phyloP scores from a whole-genome alignment of 2,329 filamentous ascomycete genomes.

The Daldinia sp. region DNA sequence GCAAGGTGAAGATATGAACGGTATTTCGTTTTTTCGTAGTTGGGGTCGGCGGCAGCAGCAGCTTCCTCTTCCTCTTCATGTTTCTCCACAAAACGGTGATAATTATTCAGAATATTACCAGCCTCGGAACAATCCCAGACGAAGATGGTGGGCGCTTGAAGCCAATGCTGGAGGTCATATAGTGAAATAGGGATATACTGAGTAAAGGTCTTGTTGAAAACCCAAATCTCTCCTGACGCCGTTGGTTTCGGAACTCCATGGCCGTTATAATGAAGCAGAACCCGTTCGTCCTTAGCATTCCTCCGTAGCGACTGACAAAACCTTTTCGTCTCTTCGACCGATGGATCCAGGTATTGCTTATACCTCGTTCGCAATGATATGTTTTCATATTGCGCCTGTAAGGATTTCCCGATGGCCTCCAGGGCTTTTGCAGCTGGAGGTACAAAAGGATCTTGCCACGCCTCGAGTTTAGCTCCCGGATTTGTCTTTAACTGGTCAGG shows the following conservation, averaged over 20 bases:
- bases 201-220: slow-evolving; percentile 98
- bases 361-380: slow-evolving; percentile 95
- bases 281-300: slow-evolving; percentile 94
- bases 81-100: slow-evolving; percentile 93
- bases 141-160: slow-evolving; percentile 94
- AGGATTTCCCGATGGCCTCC: slow-evolving; percentile 92
- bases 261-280: slow-evolving; percentile 98
- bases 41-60: slow-evolving; percentile 79
- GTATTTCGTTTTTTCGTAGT: slow-evolving; percentile 81
- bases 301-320: slow-evolving; percentile 90
- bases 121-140: slow-evolving; percentile 99
- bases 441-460: slow-evolving; percentile 92
- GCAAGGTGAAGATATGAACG: slow-evolving; percentile 86
- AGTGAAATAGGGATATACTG: slow-evolving; percentile 98
- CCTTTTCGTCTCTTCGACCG: slow-evolving; percentile 96
- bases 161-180: slow-evolving; percentile 95
- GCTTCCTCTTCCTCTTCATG: slow-evolving; percentile 91
- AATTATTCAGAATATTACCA: slow-evolving; percentile 94
- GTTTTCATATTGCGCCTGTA: slow-evolving; percentile 97
- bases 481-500: slow-evolving; percentile 97
- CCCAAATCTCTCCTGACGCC: slow-evolving; percentile 96
- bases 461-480: slow-evolving; percentile 92
- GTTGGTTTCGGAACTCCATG: slow-evolving; percentile 97
- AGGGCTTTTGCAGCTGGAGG: slow-evolving; percentile 85
- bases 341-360: slow-evolving; percentile 96